Evolutionary conservation across 768 basidiomycete genomes (phyloP), one percentile per base, ranked within the genome.

Genomic region (Glaciozyma martinii): DNA sequence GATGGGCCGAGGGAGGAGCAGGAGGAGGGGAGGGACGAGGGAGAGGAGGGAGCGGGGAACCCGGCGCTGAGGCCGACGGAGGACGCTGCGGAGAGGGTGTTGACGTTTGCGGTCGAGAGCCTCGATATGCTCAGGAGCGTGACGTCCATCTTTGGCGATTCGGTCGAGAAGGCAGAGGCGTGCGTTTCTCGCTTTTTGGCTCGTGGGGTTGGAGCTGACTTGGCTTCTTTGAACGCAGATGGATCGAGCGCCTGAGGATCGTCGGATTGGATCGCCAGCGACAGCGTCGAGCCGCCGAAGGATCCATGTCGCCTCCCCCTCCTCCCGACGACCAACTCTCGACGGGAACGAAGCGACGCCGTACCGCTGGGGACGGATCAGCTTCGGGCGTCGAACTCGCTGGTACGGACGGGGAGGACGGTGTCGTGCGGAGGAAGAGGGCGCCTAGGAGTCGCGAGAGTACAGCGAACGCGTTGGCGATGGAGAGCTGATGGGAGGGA

Each of bases 41-140:
- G 80, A 82, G 0, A 29, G 6, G 46, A 29, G 8, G 50, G 42
- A 10, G 42, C 12, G n/a, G 50, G 46, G 23, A 37, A 33, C 19
- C 25, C 58, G 3, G 56, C 56, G 32, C 54, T 68, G n/a, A 80
- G 83, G 43, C 79, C 84, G 9, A 88, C 88, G 3, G 80, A 83
- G 29, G 80, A 84, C 21, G 87, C 90, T 33, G 88, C 91, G 15
- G 86, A 89, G 75, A 79, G 87, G 58, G 85, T 94, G 25, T 75
- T 94, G 70, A 84, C 85, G 12, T 83, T 94, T 13, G 90, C 91
- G 18, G 87, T 87, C 19, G 92, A 94, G 79, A 91, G 90, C 73
- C 74, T 94, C 76, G 90, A 94, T 73, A 93, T 92, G 89, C 85
- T 94, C 81, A 80, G 86, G 33, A 84, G 88, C 33, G 89, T 92